Evolutionary conservation across 2,329 filamentous ascomycete species (phyloP), one percentile per base, ranked within the genome.

Genomic region (Cladorrhinum sp.): DNA sequence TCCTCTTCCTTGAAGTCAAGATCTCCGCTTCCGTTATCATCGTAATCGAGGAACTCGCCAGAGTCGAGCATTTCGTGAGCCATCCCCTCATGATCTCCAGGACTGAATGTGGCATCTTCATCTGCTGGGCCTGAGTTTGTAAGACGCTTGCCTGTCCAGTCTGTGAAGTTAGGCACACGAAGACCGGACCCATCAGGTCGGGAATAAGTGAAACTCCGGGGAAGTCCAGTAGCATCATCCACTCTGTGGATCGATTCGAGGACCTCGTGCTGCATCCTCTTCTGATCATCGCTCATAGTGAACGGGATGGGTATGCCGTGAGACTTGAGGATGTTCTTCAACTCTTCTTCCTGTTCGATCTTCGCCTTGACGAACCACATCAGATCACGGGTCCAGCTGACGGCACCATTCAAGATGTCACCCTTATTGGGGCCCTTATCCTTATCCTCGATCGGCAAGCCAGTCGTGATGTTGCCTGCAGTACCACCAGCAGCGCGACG

Each of bases 361-460:
- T 96, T 96, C 71, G 91, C 83, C 71, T 96, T 88, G 62, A 96
- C 79, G 78, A 96, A 89, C 95, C 95, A 98, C 92, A 98, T 96
- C 56, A 99, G 81, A 77, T 99, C 95, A 64, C 93, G 87, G 63
- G 92, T 97, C 95, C 95, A 99, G 76, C 92, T 92, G 57, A 98
- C 95, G 32, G 93, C 91, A 27, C 95, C 93, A 71, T 98, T 98
- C 69, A 99, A 87, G 62, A 99, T 98, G 69, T 99, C 95, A 53
- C 95, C 95, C 78, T 99, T 99, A 81, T 98, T 98, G 5, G 95
- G 95, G 0, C 95, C 95, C 73, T 98, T 98, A 77, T 99, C 95
- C 74, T 98, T 98, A 67, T 98, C 95, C 69, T 99, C 95, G 36
- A 96, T 84, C 0, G 95, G 93, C 27, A 98, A 83, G 13, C 93